These are phyloP conservation scores for Cladophialophora psammophila DNA, from an alignment of 2,329 filamentous ascomycete genomes.

Conservation along the genomic window DNA sequence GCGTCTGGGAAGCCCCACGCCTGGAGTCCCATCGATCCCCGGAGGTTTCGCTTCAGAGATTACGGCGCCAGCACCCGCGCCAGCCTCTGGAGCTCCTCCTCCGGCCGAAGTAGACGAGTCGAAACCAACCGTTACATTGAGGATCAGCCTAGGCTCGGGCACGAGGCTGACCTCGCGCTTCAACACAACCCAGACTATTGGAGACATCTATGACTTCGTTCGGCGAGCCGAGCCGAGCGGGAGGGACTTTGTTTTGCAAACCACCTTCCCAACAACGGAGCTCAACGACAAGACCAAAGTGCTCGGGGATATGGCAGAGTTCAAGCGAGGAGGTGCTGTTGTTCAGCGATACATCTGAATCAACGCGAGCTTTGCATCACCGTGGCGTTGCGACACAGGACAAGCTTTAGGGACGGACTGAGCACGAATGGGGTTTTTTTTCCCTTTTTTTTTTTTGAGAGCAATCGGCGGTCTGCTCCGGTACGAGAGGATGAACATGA, in stretches of 20 bases:
- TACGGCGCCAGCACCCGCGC: constrained; percentile 45
- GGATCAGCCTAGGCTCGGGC: constrained; percentile 70
- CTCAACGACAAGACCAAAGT: constrained; percentile 61
- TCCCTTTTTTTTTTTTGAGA: no score
- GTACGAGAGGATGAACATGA: neutral
- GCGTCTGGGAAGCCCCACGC: constrained; percentile 68
- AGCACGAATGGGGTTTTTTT: neutral
- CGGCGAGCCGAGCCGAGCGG: constrained; percentile 59
- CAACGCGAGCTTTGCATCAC: neutral
- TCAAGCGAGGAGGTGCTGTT: constrained; percentile 59
- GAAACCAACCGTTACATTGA: constrained; percentile 64
- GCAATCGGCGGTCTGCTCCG: neutral
- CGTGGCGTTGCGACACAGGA: neutral
- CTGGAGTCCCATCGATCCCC: constrained; percentile 51
- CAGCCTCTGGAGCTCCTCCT: constrained; percentile 43
- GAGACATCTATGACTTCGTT: constrained; percentile 70
- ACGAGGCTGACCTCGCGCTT: constrained; percentile 67
- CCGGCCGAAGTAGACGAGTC: constrained; percentile 63
- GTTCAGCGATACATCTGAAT: constrained; percentile 55
- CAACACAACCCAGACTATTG: constrained; percentile 70
- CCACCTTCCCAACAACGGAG: constrained; percentile 70
- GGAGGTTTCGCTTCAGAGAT: constrained; percentile 41
- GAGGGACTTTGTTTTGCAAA: constrained; percentile 67
- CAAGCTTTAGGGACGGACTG: neutral
- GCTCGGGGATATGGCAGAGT: constrained; percentile 57